Conservation (phyloP, 352 stramenopile genomes). For the Phytopythium montanum region DNA sequence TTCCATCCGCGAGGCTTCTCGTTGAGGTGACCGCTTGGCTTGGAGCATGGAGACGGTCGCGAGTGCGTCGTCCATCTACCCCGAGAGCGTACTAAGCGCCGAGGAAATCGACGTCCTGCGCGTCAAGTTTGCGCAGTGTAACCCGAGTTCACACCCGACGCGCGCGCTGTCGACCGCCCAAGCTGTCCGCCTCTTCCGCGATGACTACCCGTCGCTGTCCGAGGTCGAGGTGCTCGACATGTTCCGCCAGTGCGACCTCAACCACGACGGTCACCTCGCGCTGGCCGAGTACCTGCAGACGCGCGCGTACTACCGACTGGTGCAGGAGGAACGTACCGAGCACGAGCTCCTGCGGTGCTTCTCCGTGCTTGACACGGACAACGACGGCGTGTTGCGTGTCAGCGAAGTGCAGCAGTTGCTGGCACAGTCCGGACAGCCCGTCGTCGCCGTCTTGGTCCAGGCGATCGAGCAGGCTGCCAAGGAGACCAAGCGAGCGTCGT, state of each 20-base stretch:
- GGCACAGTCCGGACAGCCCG: constrained; percentile 42
- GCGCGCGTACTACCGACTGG: constrained; percentile 45
- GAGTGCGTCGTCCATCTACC: constrained; percentile 28
- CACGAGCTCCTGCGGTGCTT: constrained; percentile 58
- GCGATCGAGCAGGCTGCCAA: constrained; percentile 39
- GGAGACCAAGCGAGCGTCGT: constrained; percentile 27
- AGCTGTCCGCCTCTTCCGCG: constrained; percentile 54
- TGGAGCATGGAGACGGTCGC: neutral
- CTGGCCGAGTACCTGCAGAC: constrained; percentile 58
- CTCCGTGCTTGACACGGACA: constrained; percentile 56
- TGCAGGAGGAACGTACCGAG: constrained; percentile 50
- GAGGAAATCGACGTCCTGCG: constrained; percentile 50
- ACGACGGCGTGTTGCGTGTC: constrained; percentile 47
- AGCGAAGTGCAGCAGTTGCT: constrained; percentile 47
- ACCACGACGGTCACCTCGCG: constrained; percentile 52
- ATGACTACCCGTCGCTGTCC: constrained; percentile 58
- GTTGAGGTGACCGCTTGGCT: neutral
- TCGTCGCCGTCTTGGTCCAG: constrained; percentile 42
- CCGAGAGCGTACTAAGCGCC: constrained; percentile 33
- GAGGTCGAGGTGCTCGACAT: constrained; percentile 58
- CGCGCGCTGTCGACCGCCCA: constrained; percentile 31
- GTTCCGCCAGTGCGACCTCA: constrained; percentile 57
- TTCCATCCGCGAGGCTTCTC: neutral
- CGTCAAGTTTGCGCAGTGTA: constrained; percentile 49
- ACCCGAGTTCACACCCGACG: constrained; percentile 25